phyloP scores from a whole-genome alignment of 1,139 yeast genomes.

The Nakaseomyces bracarensis region DNA sequence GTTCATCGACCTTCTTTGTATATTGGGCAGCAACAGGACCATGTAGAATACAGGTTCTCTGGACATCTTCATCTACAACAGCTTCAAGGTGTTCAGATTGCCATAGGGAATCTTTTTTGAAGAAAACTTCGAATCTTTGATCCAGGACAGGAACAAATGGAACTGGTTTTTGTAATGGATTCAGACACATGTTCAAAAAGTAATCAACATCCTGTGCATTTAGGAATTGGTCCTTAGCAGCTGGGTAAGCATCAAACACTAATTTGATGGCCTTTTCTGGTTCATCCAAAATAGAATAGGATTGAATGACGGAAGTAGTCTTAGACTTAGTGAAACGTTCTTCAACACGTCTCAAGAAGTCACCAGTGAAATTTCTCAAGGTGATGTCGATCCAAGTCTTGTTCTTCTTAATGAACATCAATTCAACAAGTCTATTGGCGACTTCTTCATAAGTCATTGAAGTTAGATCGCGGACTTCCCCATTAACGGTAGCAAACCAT shows the following conservation, averaged over 20 bases:
- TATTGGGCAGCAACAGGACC: constrained; percentile 98
- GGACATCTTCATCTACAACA: constrained; percentile 92
- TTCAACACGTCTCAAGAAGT: constrained; percentile 85
- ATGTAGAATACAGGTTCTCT: constrained; percentile 94
- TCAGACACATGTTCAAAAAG: constrained; percentile 76
- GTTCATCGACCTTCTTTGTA: constrained; percentile 81
- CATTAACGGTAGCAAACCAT: constrained; percentile 69
- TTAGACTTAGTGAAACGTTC: constrained; percentile 73
- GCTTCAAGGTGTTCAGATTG: constrained; percentile 97
- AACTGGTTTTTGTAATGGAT: constrained; percentile 90
- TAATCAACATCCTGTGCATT: constrained; percentile 93
- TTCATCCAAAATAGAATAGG: constrained; percentile 53
- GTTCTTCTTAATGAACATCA: constrained; percentile 76
- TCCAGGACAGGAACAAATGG: constrained; percentile 95
- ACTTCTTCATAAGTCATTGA: constrained; percentile 96
- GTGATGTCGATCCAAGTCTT: constrained; percentile 82
- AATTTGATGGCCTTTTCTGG: constrained; percentile 56
- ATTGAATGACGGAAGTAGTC: constrained; percentile 64
- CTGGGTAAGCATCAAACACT: constrained; percentile 62
- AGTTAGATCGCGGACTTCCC: constrained; percentile 78
- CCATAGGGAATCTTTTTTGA: constrained; percentile 98
- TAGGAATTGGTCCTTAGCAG: constrained; percentile 70
- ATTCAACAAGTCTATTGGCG: constrained; percentile 76
- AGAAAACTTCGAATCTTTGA: constrained; percentile 88
- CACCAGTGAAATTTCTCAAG: constrained; percentile 80